These are phyloP conservation scores for Mortierella sp. DNA, from an alignment of 371 early-diverging fungal species.

Conservation along the genomic window DNA sequence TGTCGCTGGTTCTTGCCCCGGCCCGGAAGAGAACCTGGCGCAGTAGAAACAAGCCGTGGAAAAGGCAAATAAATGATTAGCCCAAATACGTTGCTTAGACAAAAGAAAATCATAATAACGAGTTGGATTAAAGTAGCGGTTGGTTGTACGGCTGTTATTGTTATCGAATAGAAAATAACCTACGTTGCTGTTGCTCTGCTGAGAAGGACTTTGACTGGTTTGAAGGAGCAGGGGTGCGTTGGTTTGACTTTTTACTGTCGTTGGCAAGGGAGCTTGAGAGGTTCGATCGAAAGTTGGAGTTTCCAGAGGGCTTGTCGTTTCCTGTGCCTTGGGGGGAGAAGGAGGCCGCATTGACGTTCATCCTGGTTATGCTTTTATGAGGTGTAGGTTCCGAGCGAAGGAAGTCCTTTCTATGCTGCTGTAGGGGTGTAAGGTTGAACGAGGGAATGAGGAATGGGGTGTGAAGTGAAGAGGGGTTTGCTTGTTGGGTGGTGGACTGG, in stretches of 20 bases:
- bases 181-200: slow-evolving; percentile 47
- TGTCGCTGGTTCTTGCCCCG: slow-evolving; percentile 52
- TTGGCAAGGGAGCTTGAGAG: slow-evolving; percentile 21
- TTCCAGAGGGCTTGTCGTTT: slow-evolving; percentile 41
- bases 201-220: slow-evolving; percentile 28
- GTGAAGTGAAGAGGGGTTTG: background rate
- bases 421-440: background rate
- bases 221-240: slow-evolving; percentile 23
- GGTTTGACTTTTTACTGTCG: slow-evolving; percentile 44
- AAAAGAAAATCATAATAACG: slow-evolving; percentile 14
- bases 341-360: slow-evolving; percentile 55
- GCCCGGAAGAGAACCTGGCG: slow-evolving; percentile 45
- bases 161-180: background rate
- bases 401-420: background rate
- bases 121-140: background rate
- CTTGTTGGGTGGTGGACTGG: background rate
- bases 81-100: background rate
- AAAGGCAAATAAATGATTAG: slow-evolving; percentile 10
- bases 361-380: slow-evolving; percentile 9
- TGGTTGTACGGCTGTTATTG: background rate
- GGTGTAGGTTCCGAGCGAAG: slow-evolving; percentile 1
- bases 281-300: slow-evolving; percentile 35
- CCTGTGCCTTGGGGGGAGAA: slow-evolving; percentile 46
- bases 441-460: background rate
- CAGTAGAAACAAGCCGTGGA: slow-evolving; percentile 16